A percentile compares a stretch with the other conserved stretches of the same genome.
phyloP scores from a whole-genome alignment of 1,139 yeast genomes.

The Zygosaccharomyces sapae region DNA sequence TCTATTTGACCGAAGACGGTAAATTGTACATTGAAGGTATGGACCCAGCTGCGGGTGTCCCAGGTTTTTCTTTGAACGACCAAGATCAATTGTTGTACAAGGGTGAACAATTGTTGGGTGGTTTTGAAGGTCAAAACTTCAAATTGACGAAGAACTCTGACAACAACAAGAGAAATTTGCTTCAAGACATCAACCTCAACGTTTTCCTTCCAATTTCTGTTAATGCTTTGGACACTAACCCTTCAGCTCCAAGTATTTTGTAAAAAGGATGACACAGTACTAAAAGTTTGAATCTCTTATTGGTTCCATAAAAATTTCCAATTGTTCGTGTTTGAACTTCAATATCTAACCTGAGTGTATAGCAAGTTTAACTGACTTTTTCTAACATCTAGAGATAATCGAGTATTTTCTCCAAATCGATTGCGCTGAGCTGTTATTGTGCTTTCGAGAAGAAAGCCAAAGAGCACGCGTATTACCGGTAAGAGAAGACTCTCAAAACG shows the following conservation, averaged over 20 bases:
- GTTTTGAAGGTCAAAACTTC: background rate
- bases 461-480: too few relatives aligned
- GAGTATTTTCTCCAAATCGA: too few relatives aligned
- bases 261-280: background rate
- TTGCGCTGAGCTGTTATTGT: too few relatives aligned
- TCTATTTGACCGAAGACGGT: background rate
- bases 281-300: background rate
- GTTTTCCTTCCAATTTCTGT: background rate
- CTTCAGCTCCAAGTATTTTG: background rate
- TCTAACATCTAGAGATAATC: background rate
- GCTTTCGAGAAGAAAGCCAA: too few relatives aligned
- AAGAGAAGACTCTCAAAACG: too few relatives aligned
- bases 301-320: too few relatives aligned
- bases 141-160: background rate
- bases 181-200: background rate
- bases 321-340: too few relatives aligned
- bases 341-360: background rate
- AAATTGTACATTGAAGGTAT: background rate
- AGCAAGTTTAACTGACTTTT: background rate
- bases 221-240: background rate
- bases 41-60: background rate
- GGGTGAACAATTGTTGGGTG: background rate
- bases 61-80: conserved; percentile 1
- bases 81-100: background rate
- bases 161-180: background rate